Percentiles rank a stretch among this genome's conserved stretches.
Conservation (phyloP, 306 rosid genomes). For the Corylus avellana region DNA sequence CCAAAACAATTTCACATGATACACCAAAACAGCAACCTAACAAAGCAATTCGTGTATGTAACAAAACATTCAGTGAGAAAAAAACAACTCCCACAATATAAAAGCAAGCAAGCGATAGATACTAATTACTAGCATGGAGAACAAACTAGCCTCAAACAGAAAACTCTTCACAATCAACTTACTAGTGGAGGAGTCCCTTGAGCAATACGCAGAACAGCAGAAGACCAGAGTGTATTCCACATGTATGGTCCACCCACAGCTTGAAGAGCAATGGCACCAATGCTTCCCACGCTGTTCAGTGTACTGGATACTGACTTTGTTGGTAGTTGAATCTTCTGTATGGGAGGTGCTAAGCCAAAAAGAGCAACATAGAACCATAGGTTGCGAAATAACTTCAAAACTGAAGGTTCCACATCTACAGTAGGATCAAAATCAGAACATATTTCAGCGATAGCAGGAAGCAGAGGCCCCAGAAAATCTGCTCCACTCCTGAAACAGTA, state of each 20-base stretch:
- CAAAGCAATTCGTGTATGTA: not conserved
- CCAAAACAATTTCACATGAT: not conserved
- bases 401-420: conserved; percentile 83
- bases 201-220: conserved; percentile 85
- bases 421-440: conserved; percentile 96
- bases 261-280: conserved; percentile 78
- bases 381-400: conserved; percentile 93
- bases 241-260: conserved; percentile 96
- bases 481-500: conserved; percentile 89
- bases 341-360: conserved; percentile 96
- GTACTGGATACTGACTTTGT: conserved; percentile 72
- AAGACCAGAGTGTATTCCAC: conserved; percentile 89
- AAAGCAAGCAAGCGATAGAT: not conserved
- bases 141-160: not conserved
- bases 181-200: conserved; percentile 99
- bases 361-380: conserved; percentile 97
- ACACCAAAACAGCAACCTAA: not conserved
- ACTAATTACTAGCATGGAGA: not conserved
- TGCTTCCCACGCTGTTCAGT: conserved; percentile 83
- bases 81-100: not conserved
- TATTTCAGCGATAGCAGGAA: conserved; percentile 96
- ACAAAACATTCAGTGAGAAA: not conserved
- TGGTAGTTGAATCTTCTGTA: conserved; percentile 64
- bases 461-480: conserved; percentile 95
- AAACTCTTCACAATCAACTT: conserved; percentile 39